Evolutionary conservation across 75 land plant genomes (phyloP).

Genomic region (Gnetum montanum): DNA sequence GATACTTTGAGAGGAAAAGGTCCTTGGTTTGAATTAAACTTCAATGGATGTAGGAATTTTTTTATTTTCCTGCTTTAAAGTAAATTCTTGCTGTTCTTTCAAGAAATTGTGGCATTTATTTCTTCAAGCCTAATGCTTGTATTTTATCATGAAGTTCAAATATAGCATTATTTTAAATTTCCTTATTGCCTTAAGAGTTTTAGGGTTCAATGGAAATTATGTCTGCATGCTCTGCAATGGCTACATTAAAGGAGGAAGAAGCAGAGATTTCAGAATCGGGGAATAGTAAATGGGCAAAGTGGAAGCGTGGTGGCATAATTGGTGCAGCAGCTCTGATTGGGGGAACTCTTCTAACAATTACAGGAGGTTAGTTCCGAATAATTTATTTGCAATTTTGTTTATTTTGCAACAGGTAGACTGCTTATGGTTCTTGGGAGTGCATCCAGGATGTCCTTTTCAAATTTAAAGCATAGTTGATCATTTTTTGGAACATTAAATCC

Average conservation of each 20-base stretch:
- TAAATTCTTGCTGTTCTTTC: no score
- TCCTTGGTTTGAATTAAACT: no score
- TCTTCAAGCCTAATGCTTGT: no score
- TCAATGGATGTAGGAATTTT: no score
- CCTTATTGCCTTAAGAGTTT: background rate
- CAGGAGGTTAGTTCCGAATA: slow-evolving; percentile 77
- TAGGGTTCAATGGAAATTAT: slow-evolving; percentile 93
- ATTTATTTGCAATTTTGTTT: background rate
- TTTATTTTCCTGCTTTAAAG: no score
- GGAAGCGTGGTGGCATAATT: slow-evolving; percentile 95
- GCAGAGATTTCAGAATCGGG: slow-evolving; percentile 20
- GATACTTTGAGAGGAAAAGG: no score
- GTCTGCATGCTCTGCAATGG: slow-evolving; percentile 92
- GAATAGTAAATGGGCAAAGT: slow-evolving; percentile 54
- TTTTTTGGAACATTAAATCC: no score
- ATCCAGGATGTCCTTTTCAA: background rate
- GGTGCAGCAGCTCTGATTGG: slow-evolving; percentile 99
- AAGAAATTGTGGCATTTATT: no score
- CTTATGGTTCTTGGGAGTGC: background rate
- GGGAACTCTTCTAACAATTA: slow-evolving; percentile 84
- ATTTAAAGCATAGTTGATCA: background rate
- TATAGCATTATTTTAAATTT: no score
- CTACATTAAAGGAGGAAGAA: slow-evolving; percentile 47
- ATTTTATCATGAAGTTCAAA: no score
- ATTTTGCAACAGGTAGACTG: background rate